phyloP scores from a whole-genome alignment of 148 eudicot genomes.

The Vaccinium vitisidaea region DNA sequence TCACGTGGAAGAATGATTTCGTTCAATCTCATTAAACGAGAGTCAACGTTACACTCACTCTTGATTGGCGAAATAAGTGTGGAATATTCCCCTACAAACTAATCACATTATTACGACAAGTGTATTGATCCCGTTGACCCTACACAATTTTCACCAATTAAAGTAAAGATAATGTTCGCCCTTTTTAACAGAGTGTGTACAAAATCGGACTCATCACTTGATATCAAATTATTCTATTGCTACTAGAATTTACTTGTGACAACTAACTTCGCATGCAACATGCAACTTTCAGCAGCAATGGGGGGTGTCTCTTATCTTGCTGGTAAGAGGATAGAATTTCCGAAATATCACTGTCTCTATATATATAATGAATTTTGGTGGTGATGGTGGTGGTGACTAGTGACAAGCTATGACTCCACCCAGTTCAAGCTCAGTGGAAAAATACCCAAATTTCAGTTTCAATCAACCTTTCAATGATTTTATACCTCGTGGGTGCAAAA shows the following conservation, averaged over 20 bases:
- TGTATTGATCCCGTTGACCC: too few relatives aligned
- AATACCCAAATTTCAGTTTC: slow-evolving; percentile 4
- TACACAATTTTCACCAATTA: too few relatives aligned
- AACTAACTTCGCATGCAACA: neutral
- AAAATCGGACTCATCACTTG: neutral
- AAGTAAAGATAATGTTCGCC: neutral
- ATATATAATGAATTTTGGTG: neutral
- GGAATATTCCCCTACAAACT: too few relatives aligned
- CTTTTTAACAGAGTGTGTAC: too few relatives aligned
- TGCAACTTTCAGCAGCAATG: slow-evolving; percentile 4
- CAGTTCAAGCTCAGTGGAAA: slow-evolving; percentile 3
- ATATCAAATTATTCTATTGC: neutral
- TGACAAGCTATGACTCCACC: neutral
- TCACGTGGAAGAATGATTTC: too few relatives aligned
- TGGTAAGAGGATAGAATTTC: neutral
- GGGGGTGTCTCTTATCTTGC: neutral
- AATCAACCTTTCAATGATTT: slow-evolving; percentile 12
- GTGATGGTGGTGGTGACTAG: slow-evolving; percentile 1
- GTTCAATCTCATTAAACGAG: too few relatives aligned
- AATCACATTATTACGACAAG: too few relatives aligned
- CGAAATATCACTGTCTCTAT: neutral
- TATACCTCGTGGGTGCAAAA: neutral
- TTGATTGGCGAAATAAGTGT: too few relatives aligned
- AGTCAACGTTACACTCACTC: too few relatives aligned
- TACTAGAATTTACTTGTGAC: neutral